A percentile compares a stretch with the other conserved stretches of the same genome.
These are phyloP conservation scores for Fusarium sp. DNA, from an alignment of 2,329 filamentous ascomycete genomes.

Conservation along the genomic window DNA sequence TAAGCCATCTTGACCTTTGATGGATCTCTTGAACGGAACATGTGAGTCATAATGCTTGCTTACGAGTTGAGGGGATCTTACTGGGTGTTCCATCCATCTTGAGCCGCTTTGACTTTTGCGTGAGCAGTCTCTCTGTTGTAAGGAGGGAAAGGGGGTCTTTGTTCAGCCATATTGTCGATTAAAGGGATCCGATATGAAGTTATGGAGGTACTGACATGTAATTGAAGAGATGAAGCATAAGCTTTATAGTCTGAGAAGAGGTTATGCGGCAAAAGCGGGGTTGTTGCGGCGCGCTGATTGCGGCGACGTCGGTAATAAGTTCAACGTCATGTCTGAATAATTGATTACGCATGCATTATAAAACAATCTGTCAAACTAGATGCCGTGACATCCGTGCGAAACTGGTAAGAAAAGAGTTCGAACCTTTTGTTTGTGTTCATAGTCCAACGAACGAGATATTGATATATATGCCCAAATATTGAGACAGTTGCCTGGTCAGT, in stretches of 20 bases:
- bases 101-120: constrained; percentile 84
- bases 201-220: not conserved
- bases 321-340: not conserved
- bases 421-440: not conserved
- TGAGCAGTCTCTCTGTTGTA: constrained; percentile 79
- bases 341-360: not conserved
- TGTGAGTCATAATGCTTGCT: not conserved
- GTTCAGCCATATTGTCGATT: constrained; percentile 24
- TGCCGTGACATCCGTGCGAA: not conserved
- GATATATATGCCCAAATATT: not conserved
- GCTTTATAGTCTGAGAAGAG: not conserved
- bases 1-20: constrained; percentile 76
- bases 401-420: no score
- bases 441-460: no score
- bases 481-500: no score
- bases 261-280: constrained; percentile 1
- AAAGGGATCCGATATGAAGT: not conserved
- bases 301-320: not conserved
- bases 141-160: constrained; percentile 68
- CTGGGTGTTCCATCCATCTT: constrained; percentile 85
- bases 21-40: constrained; percentile 65
- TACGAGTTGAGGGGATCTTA: constrained; percentile 49
- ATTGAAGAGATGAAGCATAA: not conserved
- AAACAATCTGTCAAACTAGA: not conserved
- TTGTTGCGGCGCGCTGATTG: not conserved